A percentile compares a stretch with the other conserved stretches of the same genome.
phyloP scores from a whole-genome alignment of 116 monocot species.

The Posidonia oceanica region DNA sequence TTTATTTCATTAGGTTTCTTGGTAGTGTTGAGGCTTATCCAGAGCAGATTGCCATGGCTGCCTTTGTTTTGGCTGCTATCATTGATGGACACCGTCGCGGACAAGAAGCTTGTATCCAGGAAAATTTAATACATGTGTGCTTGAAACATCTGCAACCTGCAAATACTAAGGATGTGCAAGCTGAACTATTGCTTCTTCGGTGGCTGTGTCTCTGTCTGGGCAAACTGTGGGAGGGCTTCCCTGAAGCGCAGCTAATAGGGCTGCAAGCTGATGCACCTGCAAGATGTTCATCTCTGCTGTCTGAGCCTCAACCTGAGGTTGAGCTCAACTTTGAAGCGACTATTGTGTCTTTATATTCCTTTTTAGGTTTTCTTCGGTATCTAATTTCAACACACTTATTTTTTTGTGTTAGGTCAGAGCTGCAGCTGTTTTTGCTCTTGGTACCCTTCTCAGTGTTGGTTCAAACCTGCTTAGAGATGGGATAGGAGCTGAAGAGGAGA shows the following conservation, averaged over 20 bases:
- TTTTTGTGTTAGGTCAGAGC: constrained; percentile 74
- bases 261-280: constrained; percentile 60
- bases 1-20: constrained; percentile 91
- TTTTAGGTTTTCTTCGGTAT: neutral
- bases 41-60: constrained; percentile 97
- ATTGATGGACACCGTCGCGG: constrained; percentile 82
- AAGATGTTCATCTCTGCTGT: constrained; percentile 44
- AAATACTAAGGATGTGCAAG: constrained; percentile 58
- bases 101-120: constrained; percentile 79
- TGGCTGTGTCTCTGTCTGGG: constrained; percentile 97
- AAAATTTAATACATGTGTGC: constrained; percentile 73
- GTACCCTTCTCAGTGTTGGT: constrained; percentile 67
- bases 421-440: constrained; percentile 86
- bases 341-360: neutral
- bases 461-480: constrained; percentile 44
- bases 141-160: constrained; percentile 71
- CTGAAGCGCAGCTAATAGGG: constrained; percentile 72
- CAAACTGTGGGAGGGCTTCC: constrained; percentile 94
- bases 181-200: constrained; percentile 84
- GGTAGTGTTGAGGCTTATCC: constrained; percentile 89
- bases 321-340: neutral
- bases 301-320: constrained; percentile 95
- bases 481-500: constrained; percentile 48
- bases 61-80: constrained; percentile 93
- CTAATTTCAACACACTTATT: neutral